phyloP scores from a whole-genome alignment of 345 rosid species.

The Aquilaria malaccensis region DNA sequence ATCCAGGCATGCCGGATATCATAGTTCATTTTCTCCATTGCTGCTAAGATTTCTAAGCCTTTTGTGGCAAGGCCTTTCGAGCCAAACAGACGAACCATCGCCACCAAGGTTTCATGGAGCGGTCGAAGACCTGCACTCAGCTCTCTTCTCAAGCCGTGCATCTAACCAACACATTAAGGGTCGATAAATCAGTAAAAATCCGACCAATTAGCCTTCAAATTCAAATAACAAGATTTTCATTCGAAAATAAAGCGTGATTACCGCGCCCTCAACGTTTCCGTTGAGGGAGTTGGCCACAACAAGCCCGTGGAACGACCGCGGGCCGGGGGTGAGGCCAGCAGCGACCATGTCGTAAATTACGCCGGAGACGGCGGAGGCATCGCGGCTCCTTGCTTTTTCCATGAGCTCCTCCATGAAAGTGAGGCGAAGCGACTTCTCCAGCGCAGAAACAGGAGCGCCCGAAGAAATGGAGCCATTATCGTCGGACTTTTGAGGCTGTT shows the following conservation, averaged over 20 bases:
- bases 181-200: neutral
- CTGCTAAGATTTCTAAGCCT: constrained; percentile 73
- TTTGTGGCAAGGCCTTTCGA: constrained; percentile 60
- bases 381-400: constrained; percentile 71
- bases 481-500: constrained; percentile 5
- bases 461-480: constrained; percentile 8
- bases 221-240: neutral
- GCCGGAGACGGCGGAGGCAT: constrained; percentile 53
- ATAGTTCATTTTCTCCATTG: constrained; percentile 76
- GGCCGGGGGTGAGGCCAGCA: constrained; percentile 87
- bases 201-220: neutral
- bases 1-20: constrained; percentile 89
- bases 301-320: constrained; percentile 90
- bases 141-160: constrained; percentile 86
- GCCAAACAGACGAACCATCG: constrained; percentile 62
- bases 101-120: constrained; percentile 73
- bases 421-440: constrained; percentile 77
- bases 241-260: constrained; percentile 15
- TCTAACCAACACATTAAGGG: constrained; percentile 21
- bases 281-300: constrained; percentile 59
- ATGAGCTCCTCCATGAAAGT: constrained; percentile 93
- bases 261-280: constrained; percentile 89
- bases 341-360: constrained; percentile 95
- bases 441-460: constrained; percentile 26
- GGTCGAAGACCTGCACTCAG: constrained; percentile 73